These are phyloP conservation scores for Batrachochytrium dendrobatidis DNA, from an alignment of 371 early-diverging fungal species.

Conservation along the genomic window DNA sequence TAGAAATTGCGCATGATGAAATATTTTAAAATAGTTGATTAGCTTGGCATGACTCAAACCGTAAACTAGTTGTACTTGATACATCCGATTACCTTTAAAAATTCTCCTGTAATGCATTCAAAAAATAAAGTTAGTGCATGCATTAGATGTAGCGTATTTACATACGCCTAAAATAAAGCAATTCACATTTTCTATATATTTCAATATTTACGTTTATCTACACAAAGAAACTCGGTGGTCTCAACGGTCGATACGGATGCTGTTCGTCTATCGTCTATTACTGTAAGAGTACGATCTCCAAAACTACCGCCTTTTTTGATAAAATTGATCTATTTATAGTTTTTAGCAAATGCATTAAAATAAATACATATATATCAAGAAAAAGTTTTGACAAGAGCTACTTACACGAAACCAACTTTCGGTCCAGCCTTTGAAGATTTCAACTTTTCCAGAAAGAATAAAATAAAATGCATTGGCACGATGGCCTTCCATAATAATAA, in stretches of 20 bases:
- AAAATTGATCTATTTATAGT: too few species aligned
- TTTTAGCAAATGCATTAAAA: neutral
- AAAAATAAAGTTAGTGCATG: neutral
- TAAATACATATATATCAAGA: neutral
- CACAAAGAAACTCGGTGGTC: too few species aligned
- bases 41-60: too few species aligned
- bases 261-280: too few species aligned
- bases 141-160: neutral
- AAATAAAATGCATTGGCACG: neutral
- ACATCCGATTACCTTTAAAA: neutral
- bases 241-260: too few species aligned
- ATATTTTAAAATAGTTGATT: too few species aligned
- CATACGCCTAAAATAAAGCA: neutral
- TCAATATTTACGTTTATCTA: too few species aligned
- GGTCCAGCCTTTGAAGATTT: neutral
- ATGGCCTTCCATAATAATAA: slow-evolving; percentile 2
- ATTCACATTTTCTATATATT: too few species aligned
- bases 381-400: neutral
- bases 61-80: neutral
- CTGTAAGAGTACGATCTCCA: too few species aligned
- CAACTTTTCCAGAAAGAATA: neutral
- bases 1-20: too few species aligned
- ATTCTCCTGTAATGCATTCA: neutral
- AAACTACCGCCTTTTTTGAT: too few species aligned
- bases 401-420: too few species aligned